phyloP scores from a whole-genome alignment of 1,284 basidiomycete species.

The Clitocybe nebularis region DNA sequence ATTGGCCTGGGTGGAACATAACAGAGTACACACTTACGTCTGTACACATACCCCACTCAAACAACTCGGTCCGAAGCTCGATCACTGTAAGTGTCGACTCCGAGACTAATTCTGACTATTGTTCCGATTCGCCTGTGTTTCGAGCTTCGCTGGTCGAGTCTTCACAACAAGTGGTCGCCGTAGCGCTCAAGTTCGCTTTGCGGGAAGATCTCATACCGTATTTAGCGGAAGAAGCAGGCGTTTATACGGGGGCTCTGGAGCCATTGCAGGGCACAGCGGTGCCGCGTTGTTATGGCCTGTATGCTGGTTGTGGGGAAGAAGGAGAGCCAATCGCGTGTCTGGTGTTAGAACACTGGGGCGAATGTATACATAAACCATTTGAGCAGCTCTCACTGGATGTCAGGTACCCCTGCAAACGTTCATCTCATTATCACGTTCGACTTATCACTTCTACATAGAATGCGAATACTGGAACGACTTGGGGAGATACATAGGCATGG shows the following conservation, averaged over 20 bases:
- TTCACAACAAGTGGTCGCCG: slow-evolving; percentile 5
- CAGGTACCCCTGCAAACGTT: slow-evolving; percentile 22
- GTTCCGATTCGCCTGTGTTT: slow-evolving; percentile 34
- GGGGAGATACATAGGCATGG: slow-evolving; percentile 30
- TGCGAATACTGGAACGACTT: slow-evolving; percentile 27
- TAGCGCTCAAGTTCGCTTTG: slow-evolving; percentile 34
- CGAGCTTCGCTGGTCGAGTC: slow-evolving; percentile 22
- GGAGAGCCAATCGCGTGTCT: slow-evolving; percentile 32
- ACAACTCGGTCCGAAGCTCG: slow-evolving; percentile 1
- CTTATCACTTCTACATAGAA: slow-evolving; percentile 18
- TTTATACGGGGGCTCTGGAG: slow-evolving; percentile 27
- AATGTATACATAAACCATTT: slow-evolving; percentile 28
- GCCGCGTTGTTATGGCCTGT: slow-evolving; percentile 32
- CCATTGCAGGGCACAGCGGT: slow-evolving; percentile 27
- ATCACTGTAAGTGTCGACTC: slow-evolving; percentile 26
- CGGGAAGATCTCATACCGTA: slow-evolving; percentile 31
- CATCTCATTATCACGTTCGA: background rate
- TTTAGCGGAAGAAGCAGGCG: slow-evolving; percentile 27
- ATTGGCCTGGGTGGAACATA: slow-evolving; percentile 32
- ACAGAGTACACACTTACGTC: slow-evolving; percentile 25
- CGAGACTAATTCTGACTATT: slow-evolving; percentile 27
- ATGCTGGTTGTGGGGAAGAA: slow-evolving; percentile 23
- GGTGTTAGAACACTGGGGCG: slow-evolving; percentile 32
- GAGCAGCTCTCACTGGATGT: slow-evolving; percentile 23
- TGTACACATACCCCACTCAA: slow-evolving; percentile 9